phyloP scores from a whole-genome alignment of 108 stramenopile genomes.

The Skeletonema marinoi region DNA sequence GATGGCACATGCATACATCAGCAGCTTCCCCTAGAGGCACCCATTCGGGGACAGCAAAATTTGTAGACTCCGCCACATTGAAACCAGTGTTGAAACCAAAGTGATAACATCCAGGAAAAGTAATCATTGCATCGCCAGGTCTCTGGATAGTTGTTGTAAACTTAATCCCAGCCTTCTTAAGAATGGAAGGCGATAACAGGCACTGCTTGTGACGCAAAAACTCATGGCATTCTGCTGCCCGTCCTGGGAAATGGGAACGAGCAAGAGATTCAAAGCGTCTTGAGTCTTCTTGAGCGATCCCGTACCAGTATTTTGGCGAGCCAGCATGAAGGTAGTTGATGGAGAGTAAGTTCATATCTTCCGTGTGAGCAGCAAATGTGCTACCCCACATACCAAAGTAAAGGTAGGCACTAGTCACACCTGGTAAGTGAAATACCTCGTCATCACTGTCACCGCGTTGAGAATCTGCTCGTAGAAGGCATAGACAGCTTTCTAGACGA shows the following conservation, averaged over 20 bases:
- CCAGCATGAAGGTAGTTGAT: conserved; percentile 99
- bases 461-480: conserved; percentile 45
- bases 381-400: conserved; percentile 92
- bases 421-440: conserved; percentile 69
- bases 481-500: conserved; percentile 57
- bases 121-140: conserved; percentile 96
- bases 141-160: conserved; percentile 91
- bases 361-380: conserved; percentile 92
- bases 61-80: conserved; percentile 97
- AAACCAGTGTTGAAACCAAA: conserved; percentile 98
- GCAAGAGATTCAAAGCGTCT: conserved; percentile 86
- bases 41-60: conserved; percentile 96
- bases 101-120: conserved; percentile 96
- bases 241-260: conserved; percentile 71
- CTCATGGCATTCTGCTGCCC: conserved; percentile 74
- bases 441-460: conserved; percentile 38
- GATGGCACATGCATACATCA: conserved; percentile 88
- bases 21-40: conserved; percentile 82
- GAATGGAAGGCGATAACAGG: conserved; percentile 82
- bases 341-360: conserved; percentile 97
- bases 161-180: conserved; percentile 92
- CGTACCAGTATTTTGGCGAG: conserved; percentile 98
- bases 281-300: conserved; percentile 76
- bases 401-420: conserved; percentile 87
- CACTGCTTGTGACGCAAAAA: conserved; percentile 97